A percentile compares a stretch with the other conserved stretches of the same genome.
Evolutionary conservation across 2,329 filamentous ascomycete genomes (phyloP).

Genomic region (Claviceps arundinis): DNA sequence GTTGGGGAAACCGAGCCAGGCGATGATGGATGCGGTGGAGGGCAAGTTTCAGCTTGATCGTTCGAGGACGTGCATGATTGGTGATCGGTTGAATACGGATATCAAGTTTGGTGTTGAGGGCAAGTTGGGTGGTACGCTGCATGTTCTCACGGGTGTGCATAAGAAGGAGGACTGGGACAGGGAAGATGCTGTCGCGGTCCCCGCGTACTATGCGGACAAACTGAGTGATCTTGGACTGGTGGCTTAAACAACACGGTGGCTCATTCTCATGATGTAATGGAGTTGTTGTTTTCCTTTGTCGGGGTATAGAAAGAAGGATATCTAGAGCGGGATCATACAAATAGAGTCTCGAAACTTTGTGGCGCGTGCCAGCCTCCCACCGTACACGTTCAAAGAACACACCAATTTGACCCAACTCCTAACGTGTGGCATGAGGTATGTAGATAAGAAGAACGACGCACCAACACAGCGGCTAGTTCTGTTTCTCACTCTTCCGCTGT

Average conservation of each 20-base stretch:
- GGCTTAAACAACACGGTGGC: slow-evolving; percentile 8
- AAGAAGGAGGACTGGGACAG: slow-evolving; percentile 74
- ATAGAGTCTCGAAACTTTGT: neutral
- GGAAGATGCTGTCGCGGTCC: slow-evolving; percentile 53
- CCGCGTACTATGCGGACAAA: slow-evolving; percentile 72
- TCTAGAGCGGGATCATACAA: neutral
- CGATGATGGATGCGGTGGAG: slow-evolving; percentile 98
- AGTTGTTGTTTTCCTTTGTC: neutral
- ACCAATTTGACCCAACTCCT: neutral
- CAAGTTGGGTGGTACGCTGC: slow-evolving; percentile 77
- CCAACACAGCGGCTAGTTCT: slow-evolving; percentile 12
- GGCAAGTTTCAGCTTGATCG: slow-evolving; percentile 87
- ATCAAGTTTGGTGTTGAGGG: slow-evolving; percentile 92
- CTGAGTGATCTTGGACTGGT: slow-evolving; percentile 55
- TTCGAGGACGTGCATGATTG: slow-evolving; percentile 82
- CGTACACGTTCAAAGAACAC: neutral
- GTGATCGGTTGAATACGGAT: slow-evolving; percentile 86
- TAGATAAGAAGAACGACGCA: neutral
- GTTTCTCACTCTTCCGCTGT: slow-evolving; percentile 25
- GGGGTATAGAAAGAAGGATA: neutral
- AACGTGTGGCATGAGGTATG: neutral
- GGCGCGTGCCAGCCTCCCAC: neutral
- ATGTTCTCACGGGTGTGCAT: slow-evolving; percentile 79
- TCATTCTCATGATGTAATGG: slow-evolving; percentile 1
- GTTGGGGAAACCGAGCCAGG: slow-evolving; percentile 89